Base-by-base conservation (phyloP, 805 yeast species). In the Lachancea waltii region DNA sequence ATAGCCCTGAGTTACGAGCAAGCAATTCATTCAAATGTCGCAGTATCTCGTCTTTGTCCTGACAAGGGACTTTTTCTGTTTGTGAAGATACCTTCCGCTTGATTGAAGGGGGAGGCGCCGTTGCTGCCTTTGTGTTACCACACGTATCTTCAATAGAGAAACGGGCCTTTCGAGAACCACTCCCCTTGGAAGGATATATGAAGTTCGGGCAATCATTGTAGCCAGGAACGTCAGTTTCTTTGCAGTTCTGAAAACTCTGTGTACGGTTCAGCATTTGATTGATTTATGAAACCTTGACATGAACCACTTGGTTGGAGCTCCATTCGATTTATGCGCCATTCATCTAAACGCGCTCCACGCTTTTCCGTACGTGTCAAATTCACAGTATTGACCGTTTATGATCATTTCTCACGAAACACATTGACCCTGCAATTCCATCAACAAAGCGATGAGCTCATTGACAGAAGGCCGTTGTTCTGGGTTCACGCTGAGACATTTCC, bases 401-500 rank as follows among this genome's bases (percentile, higher is more conserved):
- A 23, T 33, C 36, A 33, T 21, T 4, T 7, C 6, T 29, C 29
- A 35, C 33, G 38, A 29, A 4, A 29, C 38, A 13, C 22, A 18
- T n/a, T 35, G 27, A 13, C 38, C 28, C 21, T 35, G 38, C 4
- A 70, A 43, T 15, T 63, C 68, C 34, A 79, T 58, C 4, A 79
- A 75, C 31, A 50, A 59, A 9, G 72, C 67, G 36, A 82, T 52
- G 2, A 85, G 72, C 32, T 71, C 70, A 45, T 77, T 85, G 16
- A 81, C 69, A 0, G 69, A 44, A 0, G 95, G 95, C 43, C 97
- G 67, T 25, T 69, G 55, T 0, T 47, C 49, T 0, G 87, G 76
- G 38, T 84, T 79, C 8, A 80, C 68, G 5, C 68, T 70, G 39
- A 89, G 62, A 58, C 96, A 87, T 42, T 55, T 51, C 24, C 57